Evolutionary conservation across 768 basidiomycete species (phyloP).

Genomic region (Infundibulicybe gibba): DNA sequence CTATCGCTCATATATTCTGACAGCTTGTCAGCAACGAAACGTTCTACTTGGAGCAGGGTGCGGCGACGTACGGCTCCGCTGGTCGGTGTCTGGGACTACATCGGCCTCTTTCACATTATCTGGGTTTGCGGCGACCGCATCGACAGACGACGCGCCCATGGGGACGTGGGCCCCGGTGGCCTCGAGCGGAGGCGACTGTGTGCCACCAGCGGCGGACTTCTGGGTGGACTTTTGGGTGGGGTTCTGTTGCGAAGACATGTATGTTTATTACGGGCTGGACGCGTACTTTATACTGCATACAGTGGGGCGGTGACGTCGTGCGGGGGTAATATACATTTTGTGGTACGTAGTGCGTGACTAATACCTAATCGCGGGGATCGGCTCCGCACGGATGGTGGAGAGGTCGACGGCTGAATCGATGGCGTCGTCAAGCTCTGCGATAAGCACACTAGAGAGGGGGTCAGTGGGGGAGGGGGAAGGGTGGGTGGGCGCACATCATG

Average conservation of each 20-base stretch:
- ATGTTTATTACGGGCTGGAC: too few relatives aligned
- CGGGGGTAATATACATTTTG: too few relatives aligned
- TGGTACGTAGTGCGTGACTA: slow-evolving; percentile 22
- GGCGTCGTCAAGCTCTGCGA: slow-evolving; percentile 83
- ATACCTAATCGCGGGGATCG: slow-evolving; percentile 79
- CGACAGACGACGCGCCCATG: slow-evolving; percentile 43
- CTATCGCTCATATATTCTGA: too few relatives aligned
- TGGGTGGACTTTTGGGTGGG: too few relatives aligned
- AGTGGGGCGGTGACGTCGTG: too few relatives aligned
- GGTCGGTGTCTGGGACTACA: slow-evolving; percentile 33
- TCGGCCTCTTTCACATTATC: slow-evolving; percentile 25
- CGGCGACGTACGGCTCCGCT: slow-evolving; percentile 39
- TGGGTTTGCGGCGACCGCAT: too few relatives aligned
- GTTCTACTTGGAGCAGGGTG: too few relatives aligned
- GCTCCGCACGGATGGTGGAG: slow-evolving; percentile 80
- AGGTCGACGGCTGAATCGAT: slow-evolving; percentile 76
- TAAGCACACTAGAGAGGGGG: slow-evolving; percentile 49
- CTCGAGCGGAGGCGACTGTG: slow-evolving; percentile 47
- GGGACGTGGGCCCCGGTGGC: slow-evolving; percentile 35
- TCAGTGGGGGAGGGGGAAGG: slow-evolving; percentile 5
- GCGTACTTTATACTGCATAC: too few relatives aligned
- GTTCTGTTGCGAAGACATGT: too few relatives aligned
- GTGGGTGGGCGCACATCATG: slow-evolving; percentile 76
- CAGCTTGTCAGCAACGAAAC: too few relatives aligned
- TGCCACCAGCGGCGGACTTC: too few relatives aligned